Evolutionary conservation across 108 stramenopile species (phyloP).

Genomic region (Cyclotella cryptica): DNA sequence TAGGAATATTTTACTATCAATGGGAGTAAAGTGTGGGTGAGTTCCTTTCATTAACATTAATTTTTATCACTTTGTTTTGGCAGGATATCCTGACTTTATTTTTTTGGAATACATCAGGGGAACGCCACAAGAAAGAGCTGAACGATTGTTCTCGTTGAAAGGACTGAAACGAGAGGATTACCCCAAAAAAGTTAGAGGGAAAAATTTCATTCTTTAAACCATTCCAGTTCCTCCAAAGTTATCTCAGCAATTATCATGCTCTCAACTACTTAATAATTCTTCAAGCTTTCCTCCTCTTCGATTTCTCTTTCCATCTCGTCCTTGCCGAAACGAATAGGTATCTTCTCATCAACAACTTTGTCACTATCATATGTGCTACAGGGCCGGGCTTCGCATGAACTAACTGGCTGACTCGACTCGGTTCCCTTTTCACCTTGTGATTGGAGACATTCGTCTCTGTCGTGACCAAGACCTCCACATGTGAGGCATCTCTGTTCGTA

Average conservation of each 20-base stretch:
- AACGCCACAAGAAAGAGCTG: slow-evolving; percentile 82
- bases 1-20: slow-evolving; percentile 82
- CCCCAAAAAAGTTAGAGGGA: slow-evolving; percentile 74
- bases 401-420: slow-evolving; percentile 6
- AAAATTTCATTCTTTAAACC: slow-evolving; percentile 53
- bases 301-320: slow-evolving; percentile 1
- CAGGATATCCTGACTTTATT: background rate
- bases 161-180: slow-evolving; percentile 78
- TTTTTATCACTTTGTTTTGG: slow-evolving; percentile 8
- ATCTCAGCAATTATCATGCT: background rate
- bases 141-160: slow-evolving; percentile 87
- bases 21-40: slow-evolving; percentile 92
- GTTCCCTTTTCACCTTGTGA: slow-evolving; percentile 12
- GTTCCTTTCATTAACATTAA: slow-evolving; percentile 4
- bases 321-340: background rate
- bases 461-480: slow-evolving; percentile 32
- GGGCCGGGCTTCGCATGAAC: too few relatives aligned
- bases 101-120: slow-evolving; percentile 43
- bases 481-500: slow-evolving; percentile 40
- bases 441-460: background rate
- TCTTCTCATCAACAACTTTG: background rate
- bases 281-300: slow-evolving; percentile 21
- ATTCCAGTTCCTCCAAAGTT: background rate
- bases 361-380: background rate
- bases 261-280: slow-evolving; percentile 12